Conservation (phyloP, 768 basidiomycete genomes). For the Leccinum longicurvipes region DNA sequence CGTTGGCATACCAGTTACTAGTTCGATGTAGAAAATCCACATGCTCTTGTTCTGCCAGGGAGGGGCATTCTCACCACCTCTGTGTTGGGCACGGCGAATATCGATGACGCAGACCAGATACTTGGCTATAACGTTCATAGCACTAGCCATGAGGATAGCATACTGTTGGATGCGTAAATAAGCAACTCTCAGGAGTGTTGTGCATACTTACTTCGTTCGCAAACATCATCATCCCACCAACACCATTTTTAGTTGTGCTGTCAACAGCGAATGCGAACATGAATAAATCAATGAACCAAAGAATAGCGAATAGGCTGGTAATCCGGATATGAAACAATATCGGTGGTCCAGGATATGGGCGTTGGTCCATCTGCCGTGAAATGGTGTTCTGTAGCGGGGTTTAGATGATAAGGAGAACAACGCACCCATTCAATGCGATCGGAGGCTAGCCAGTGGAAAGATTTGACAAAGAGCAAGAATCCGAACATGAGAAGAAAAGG, state of each 20-base stretch:
- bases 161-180: conserved; percentile 52
- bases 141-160: conserved; percentile 80
- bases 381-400: conserved; percentile 2
- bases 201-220: conserved; percentile 75
- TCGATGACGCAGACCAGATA: conserved; percentile 83
- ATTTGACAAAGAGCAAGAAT: conserved; percentile 91
- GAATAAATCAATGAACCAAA: conserved; percentile 70
- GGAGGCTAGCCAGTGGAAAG: conserved; percentile 95
- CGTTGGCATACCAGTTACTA: conserved; percentile 69
- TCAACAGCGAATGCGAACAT: conserved; percentile 82
- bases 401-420: conserved; percentile 6
- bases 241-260: conserved; percentile 71
- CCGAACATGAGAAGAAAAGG: conserved; percentile 92
- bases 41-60: conserved; percentile 99
- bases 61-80: conserved; percentile 82
- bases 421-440: conserved; percentile 96
- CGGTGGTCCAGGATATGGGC: conserved; percentile 81
- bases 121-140: conserved; percentile 74
- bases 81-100: conserved; percentile 67
- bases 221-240: conserved; percentile 92
- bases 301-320: conserved; percentile 63
- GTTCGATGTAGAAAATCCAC: conserved; percentile 93
- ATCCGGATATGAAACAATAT: conserved; percentile 84
- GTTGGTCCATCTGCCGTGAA: conserved; percentile 90
- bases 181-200: background rate